These are phyloP conservation scores for Phylloporus gajari DNA, from an alignment of 1,284 basidiomycete species.

Conservation along the genomic window DNA sequence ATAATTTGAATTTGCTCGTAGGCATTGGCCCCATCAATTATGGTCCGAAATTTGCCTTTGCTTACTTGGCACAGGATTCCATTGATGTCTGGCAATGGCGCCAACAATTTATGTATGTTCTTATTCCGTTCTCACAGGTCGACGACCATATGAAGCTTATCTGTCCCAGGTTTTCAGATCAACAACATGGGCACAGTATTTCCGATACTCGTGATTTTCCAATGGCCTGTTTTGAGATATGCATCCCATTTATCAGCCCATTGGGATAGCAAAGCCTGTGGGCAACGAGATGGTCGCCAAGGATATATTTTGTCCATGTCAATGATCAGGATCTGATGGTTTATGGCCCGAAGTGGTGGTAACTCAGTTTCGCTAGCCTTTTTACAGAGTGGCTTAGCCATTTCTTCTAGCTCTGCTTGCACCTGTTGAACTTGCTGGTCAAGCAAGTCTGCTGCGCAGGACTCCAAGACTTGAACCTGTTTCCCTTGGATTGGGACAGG, in stretches of 20 bases:
- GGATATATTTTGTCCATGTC: constrained; percentile 42
- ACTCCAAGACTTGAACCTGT: constrained; percentile 29
- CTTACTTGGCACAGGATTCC: constrained; percentile 37
- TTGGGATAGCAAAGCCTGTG: constrained; percentile 38
- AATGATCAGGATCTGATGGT: constrained; percentile 49
- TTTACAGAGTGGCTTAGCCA: constrained; percentile 39
- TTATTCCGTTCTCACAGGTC: constrained; percentile 43
- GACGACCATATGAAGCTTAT: constrained; percentile 29
- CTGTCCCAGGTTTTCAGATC: constrained; percentile 36
- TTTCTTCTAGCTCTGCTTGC: constrained; percentile 26
- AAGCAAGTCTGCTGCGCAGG: constrained; percentile 17
- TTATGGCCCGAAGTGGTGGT: constrained; percentile 46
- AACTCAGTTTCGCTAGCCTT: constrained; percentile 37
- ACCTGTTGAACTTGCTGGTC: constrained; percentile 11
- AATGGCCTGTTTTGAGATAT: constrained; percentile 41
- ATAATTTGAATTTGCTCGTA: constrained; percentile 50
- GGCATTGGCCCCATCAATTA: constrained; percentile 46
- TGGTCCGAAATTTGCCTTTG: constrained; percentile 31
- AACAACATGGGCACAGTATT: constrained; percentile 51
- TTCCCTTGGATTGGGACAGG: constrained; percentile 33
- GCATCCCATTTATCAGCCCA: constrained; percentile 43
- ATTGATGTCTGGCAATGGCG: constrained; percentile 47
- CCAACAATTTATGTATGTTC: constrained; percentile 48
- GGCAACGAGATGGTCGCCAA: constrained; percentile 42
- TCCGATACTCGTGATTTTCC: constrained; percentile 37